Conservation (phyloP, 768 basidiomycete genomes). For the Russula griseocarnosa region DNA sequence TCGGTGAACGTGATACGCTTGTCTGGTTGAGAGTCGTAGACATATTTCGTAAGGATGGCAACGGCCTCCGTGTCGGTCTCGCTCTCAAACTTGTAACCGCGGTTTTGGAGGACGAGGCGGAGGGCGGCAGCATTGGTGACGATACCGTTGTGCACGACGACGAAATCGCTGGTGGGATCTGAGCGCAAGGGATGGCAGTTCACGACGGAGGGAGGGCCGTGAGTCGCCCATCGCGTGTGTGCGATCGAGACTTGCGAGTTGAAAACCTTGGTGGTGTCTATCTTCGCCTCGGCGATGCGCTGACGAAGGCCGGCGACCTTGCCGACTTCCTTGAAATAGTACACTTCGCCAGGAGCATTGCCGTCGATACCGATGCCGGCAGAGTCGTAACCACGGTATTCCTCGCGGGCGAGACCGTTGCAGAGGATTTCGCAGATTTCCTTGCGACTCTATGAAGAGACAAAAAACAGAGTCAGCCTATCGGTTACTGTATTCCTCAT, state of each 20-base stretch:
- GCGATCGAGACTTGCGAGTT: constrained; percentile 93
- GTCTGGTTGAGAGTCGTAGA: constrained; percentile 88
- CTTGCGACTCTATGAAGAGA: constrained; percentile 32
- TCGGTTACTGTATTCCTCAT: neutral
- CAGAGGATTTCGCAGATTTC: constrained; percentile 87
- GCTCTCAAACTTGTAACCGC: constrained; percentile 89
- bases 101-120: constrained; percentile 88
- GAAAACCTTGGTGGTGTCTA: constrained; percentile 74
- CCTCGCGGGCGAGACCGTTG: constrained; percentile 88
- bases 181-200: constrained; percentile 97
- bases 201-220: constrained; percentile 78
- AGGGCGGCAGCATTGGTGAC: constrained; percentile 92
- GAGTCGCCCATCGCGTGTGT: constrained; percentile 99
- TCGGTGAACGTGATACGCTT: constrained; percentile 85
- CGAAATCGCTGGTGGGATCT: constrained; percentile 77
- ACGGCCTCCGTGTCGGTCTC: constrained; percentile 99
- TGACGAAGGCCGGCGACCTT: constrained; percentile 93
- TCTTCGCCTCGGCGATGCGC: constrained; percentile 65
- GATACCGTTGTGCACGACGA: constrained; percentile 97
- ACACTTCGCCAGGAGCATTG: constrained; percentile 68
- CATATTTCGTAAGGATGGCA: constrained; percentile 92
- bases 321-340: constrained; percentile 97
- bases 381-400: constrained; percentile 98
- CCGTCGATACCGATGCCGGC: constrained; percentile 91
- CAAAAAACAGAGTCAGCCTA: neutral